These are phyloP conservation scores for Prunus salicina DNA, from an alignment of 306 rosid genomes.

Conservation along the genomic window DNA sequence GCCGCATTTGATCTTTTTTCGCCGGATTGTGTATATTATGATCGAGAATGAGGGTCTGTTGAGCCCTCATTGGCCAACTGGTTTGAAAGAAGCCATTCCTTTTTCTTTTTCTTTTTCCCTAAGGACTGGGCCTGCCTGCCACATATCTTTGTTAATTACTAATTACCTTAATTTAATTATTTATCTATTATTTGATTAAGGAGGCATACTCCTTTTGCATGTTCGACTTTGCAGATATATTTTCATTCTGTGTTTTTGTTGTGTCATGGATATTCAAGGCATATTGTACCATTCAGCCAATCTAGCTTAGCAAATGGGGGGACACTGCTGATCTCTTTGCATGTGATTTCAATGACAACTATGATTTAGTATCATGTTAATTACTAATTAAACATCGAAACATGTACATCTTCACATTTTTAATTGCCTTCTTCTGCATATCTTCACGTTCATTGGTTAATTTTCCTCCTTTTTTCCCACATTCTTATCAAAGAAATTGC, in stretches of 20 bases:
- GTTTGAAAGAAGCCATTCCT: conserved; percentile 23
- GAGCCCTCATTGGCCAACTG: conserved; percentile 31
- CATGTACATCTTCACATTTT: not conserved
- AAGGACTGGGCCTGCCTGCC: conserved; percentile 35
- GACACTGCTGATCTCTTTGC: conserved; percentile 6
- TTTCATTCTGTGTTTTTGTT: conserved; percentile 7
- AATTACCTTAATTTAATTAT: conserved; percentile 17
- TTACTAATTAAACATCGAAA: not conserved
- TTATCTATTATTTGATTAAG: conserved; percentile 7
- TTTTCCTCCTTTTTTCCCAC: not conserved
- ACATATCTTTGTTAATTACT: conserved; percentile 26
- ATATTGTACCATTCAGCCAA: conserved; percentile 1
- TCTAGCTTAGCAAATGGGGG: not conserved
- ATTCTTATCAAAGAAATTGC: not conserved
- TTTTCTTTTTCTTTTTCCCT: conserved; percentile 27
- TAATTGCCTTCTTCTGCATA: not conserved
- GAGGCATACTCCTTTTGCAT: not conserved
- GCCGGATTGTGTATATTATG: conserved; percentile 27
- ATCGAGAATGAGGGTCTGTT: conserved; percentile 25
- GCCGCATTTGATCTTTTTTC: conserved; percentile 52
- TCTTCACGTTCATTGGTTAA: not conserved
- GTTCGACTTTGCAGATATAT: conserved; percentile 5
- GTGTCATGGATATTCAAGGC: conserved; percentile 29
- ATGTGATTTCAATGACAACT: conserved; percentile 11
- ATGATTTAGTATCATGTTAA: conserved; percentile 11